Evolutionary conservation across 2,329 filamentous ascomycete genomes (phyloP), one percentile per base, ranked within the genome.

Genomic region (Nothophoma quercina): DNA sequence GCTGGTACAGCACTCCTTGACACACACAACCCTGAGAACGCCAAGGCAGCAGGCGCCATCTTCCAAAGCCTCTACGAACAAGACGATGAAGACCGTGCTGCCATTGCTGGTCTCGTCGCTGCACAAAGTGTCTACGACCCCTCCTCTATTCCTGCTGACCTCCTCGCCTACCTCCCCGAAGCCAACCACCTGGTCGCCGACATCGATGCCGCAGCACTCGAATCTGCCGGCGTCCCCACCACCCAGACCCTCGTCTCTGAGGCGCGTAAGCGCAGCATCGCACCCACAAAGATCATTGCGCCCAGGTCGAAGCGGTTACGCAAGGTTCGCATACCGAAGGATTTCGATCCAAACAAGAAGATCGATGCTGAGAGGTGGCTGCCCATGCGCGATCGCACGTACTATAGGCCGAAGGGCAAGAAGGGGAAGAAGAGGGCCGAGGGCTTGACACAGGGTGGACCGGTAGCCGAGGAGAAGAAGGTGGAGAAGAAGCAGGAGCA

Each of bases 291-390:
- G 58, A 56, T 62, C 3, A 76, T 73, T 16, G 65, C 78, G 7
- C 75, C 77, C 28, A 86, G 85, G 68, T 78, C 83, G 54, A 86
- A 85, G 68, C 84, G 83, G 66, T 79, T 82, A 28, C 78, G 82
- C 39, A 81, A 83, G 70, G 83, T 79, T 50, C 85, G 84, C 63
- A 79, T 90, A 65, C 89, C 89, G 25, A 91, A 90, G 75, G 83
- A 87, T 66, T 90, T 85, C 67, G 90, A 91, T 53, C 84, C 90
- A 44, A 85, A 83, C 63, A 96, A 92, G 80, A 87, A 86, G 60
- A 84, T 90, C 26, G 95, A 99, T 73, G 88, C 91, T 0, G 95
- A 99, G 76, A 83, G 95, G 58, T 99, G 95, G 95, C 77, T 99
- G 55, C 93, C 95, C 10, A 80, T 98, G 67, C 87, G 89, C 44